Conservation (phyloP, 805 yeast species). For the Hanseniaspora vineae region DNA sequence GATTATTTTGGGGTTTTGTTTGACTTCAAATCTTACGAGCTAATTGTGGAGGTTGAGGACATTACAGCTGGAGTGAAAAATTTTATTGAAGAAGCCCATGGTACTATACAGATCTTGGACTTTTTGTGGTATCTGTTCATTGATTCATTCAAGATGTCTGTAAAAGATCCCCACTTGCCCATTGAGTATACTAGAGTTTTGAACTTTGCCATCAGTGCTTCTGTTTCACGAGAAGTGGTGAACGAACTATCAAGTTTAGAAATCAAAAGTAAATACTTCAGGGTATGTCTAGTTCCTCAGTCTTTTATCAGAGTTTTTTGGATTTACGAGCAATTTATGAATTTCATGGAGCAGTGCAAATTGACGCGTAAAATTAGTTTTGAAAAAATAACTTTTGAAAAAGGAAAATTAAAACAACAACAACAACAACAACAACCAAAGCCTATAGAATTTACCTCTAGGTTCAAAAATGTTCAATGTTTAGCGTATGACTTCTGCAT, state of each 20-base stretch:
- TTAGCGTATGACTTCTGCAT: constrained; percentile 53
- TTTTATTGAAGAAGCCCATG: neutral
- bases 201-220: constrained; percentile 36
- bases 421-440: neutral
- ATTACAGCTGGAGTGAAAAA: constrained; percentile 2
- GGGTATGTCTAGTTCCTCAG: constrained; percentile 45
- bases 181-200: constrained; percentile 28
- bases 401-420: neutral
- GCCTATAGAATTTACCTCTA: neutral
- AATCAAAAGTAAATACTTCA: constrained; percentile 43
- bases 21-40: constrained; percentile 5
- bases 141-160: constrained; percentile 18
- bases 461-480: constrained; percentile 35
- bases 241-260: constrained; percentile 33
- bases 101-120: neutral
- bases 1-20: constrained; percentile 2
- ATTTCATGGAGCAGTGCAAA: neutral
- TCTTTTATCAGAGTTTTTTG: constrained; percentile 30
- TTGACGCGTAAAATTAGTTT: neutral
- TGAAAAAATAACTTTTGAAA: neutral
- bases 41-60: constrained; percentile 1
- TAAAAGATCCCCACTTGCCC: constrained; percentile 22
- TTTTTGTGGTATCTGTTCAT: constrained; percentile 17
- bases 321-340: constrained; percentile 19
- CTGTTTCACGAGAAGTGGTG: constrained; percentile 23